phyloP scores from a whole-genome alignment of 2,329 filamentous ascomycete species.

The Fusarium irregulare region DNA sequence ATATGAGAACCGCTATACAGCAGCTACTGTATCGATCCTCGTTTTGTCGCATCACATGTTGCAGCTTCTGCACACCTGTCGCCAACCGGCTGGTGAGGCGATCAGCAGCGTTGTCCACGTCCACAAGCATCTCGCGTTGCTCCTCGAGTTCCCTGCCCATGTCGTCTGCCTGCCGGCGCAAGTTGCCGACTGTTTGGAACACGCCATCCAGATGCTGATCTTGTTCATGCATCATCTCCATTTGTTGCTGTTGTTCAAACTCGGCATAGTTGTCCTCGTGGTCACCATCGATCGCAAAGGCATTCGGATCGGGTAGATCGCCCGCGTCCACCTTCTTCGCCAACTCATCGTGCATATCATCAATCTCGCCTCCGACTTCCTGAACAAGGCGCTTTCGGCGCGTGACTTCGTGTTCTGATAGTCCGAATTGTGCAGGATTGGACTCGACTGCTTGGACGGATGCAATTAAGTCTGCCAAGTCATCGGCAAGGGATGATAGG shows the following conservation, averaged over 20 bases:
- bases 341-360: constrained; percentile 88
- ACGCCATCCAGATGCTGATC: constrained; percentile 93
- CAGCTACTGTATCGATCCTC: constrained; percentile 90
- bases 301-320: constrained; percentile 65
- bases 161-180: constrained; percentile 89
- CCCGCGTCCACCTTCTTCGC: constrained; percentile 64
- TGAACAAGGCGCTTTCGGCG: constrained; percentile 84
- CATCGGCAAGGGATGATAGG: constrained; percentile 78
- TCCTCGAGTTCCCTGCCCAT: constrained; percentile 98
- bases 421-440: constrained; percentile 86
- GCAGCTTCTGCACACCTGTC: constrained; percentile 87
- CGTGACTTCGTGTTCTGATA: constrained; percentile 83
- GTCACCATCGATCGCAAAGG: constrained; percentile 65
- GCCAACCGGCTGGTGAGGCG: constrained; percentile 87
- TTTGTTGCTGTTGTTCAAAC: constrained; percentile 91
- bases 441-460: constrained; percentile 89
- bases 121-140: constrained; percentile 88
- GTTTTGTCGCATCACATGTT: constrained; percentile 85
- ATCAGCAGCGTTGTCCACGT: constrained; percentile 86
- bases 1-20: constrained; percentile 89
- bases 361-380: constrained; percentile 89
- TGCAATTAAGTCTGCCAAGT: constrained; percentile 88
- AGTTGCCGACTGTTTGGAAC: constrained; percentile 90
- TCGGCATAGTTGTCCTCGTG: constrained; percentile 72
- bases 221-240: constrained; percentile 93